Evolutionary conservation across 176 grass and related monocot species (phyloP), one percentile per base, ranked within the genome.

Genomic region (Rhynchospora tenuis): DNA sequence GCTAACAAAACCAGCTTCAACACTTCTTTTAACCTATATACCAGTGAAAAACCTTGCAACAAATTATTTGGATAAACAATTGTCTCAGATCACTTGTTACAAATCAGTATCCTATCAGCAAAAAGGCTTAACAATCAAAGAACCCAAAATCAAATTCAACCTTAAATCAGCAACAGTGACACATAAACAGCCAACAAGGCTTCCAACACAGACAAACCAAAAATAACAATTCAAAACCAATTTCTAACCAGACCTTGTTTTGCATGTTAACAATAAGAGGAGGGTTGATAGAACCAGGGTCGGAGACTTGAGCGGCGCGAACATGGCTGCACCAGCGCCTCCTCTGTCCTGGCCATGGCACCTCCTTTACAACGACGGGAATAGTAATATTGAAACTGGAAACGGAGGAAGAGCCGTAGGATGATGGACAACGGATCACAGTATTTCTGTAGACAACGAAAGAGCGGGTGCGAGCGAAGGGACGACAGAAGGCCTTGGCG

Each of bases 261-360:
- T 82, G 80, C 80, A 82, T 82, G 63, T 61, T 67, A 24, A 67
- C 61, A 9, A 82, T 82, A 14, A 82, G 43, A 65, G 80, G 59
- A 51, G 80, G 67, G 7, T 82, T 44, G 43, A 82, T 68, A 22
- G 80, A 82, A 22, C 80, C 80, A 2, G 80, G 80, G 11, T 82
- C 80, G 13, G 80, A 82, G 22, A 82, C 61, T 50, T 66, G 44
- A 7, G 60, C 42, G 1, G 80, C 62, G 33, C 43, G 80, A 43
- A 68, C 80, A 2, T 61, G 22, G 43, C 59, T 48, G 14, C 22
- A 82, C 59, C 80, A 65, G 20, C 61, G 33, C 38, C 80, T 62
- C 26, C 61, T 51, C 7, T 24, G 60, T 7, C 58, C 78, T 44
- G 9, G 23, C 43, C 24, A 46, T 2, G 16, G 1, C 44, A 65